Percentiles rank a stretch among this genome's conserved stretches.
Evolutionary conservation across 345 rosid species (phyloP).

Genomic region (Isatis tinctoria): DNA sequence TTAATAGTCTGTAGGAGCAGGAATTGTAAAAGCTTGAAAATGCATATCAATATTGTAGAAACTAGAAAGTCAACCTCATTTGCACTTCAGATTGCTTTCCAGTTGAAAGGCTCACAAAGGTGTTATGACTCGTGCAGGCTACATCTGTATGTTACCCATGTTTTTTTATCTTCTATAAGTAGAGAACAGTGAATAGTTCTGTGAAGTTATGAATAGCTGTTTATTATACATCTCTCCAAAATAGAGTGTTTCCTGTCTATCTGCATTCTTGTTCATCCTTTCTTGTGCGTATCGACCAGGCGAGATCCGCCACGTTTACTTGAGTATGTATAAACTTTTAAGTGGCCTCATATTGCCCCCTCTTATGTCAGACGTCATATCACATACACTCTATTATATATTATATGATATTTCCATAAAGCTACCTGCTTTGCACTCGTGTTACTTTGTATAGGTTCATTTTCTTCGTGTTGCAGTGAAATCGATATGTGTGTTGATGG

Average conservation of each 20-base stretch:
- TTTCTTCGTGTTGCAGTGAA: neutral
- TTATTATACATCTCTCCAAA: neutral
- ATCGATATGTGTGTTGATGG: conserved; percentile 2
- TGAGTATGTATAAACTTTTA: neutral
- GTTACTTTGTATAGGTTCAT: neutral
- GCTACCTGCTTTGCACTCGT: neutral
- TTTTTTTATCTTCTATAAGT: neutral
- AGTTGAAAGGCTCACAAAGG: neutral
- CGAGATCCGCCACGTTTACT: neutral
- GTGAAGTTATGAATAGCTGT: neutral
- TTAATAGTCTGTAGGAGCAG: neutral
- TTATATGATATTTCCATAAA: neutral
- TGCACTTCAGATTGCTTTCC: neutral
- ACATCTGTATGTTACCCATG: neutral
- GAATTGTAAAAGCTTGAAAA: neutral
- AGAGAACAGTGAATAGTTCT: neutral
- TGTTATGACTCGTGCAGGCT: neutral
- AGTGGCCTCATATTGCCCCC: too few relatives aligned
- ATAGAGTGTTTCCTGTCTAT: neutral
- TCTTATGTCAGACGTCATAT: neutral
- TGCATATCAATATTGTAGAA: neutral
- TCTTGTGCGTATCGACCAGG: neutral
- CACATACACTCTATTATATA: neutral
- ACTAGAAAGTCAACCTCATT: neutral
- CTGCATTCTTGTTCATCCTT: neutral